Conservation (phyloP, 2,329 filamentous ascomycete species). For the Drechslerella coelobrocha region DNA sequence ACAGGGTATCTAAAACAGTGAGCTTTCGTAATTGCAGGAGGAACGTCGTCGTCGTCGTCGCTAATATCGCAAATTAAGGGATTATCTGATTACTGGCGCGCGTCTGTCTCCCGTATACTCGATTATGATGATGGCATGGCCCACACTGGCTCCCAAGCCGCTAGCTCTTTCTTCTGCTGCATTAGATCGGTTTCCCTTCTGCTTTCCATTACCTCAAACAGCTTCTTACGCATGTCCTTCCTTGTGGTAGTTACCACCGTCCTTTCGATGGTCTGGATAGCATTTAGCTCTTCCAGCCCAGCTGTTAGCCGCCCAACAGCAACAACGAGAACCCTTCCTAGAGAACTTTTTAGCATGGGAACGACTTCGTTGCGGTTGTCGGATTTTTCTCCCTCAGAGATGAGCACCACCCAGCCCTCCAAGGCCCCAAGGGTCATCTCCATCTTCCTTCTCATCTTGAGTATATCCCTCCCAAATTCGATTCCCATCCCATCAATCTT, state of each 20-base stretch:
- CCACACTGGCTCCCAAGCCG: slow-evolving; percentile 41
- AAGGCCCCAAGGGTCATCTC: slow-evolving; percentile 39
- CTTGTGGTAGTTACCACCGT: slow-evolving; percentile 24
- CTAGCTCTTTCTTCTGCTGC: slow-evolving; percentile 37
- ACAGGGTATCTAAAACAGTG: background rate
- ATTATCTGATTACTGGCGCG: background rate
- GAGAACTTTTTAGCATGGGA: slow-evolving; percentile 22
- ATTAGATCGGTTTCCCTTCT: slow-evolving; percentile 20
- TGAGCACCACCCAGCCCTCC: slow-evolving; percentile 37
- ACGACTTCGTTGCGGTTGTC: slow-evolving; percentile 1
- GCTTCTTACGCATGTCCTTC: slow-evolving; percentile 33
- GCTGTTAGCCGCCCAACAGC: slow-evolving; percentile 29
- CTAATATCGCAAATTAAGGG: too few species aligned
- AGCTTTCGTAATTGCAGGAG: too few species aligned
- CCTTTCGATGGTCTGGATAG: slow-evolving; percentile 36
- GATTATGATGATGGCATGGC: slow-evolving; percentile 15
- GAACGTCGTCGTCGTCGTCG: too few species aligned
- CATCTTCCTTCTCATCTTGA: slow-evolving; percentile 40
- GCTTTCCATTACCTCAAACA: slow-evolving; percentile 30
- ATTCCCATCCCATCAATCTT: slow-evolving; percentile 36
- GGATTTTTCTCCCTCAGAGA: slow-evolving; percentile 19
- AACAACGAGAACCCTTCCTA: slow-evolving; percentile 23
- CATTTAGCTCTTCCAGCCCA: slow-evolving; percentile 28
- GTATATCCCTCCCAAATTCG: slow-evolving; percentile 26
- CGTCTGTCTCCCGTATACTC: background rate